Evolutionary conservation across 768 basidiomycete species (phyloP), one percentile per base, ranked within the genome.

Genomic region (Mycena pura): DNA sequence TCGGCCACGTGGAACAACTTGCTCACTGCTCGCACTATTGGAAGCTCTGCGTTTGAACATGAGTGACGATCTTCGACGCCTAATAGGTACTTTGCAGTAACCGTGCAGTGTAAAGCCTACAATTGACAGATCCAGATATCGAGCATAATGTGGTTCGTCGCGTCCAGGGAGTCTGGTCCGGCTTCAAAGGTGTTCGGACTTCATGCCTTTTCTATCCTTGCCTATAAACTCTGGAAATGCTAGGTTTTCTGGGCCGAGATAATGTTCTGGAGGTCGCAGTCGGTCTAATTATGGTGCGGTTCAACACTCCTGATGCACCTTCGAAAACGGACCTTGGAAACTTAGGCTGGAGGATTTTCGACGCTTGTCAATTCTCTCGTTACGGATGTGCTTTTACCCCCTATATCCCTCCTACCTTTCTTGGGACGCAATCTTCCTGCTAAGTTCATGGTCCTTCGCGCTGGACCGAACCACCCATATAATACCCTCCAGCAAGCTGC

Each of bases 231-330:
- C n/a, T n/a, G n/a, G n/a, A n/a, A n/a, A n/a, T n/a, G n/a, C n/a
- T n/a, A 60, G 61, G 55, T 6, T 77, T 78, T 46, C 72, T 74
- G 19, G 62, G 77, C 32, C 66, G 81, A 9, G 81, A 82, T 50
- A 81, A 78, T 65, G 80, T 82, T 10, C 71, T 82, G 3, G 80
- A 82, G 63, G 78, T 82, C 32, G 78, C 80, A 13, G 72, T 81
- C 41, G 80, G 80, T 74, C 66, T 82, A 8, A 79, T 81, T 10
- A 66, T 66, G 36, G 75, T 76, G 48, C 22, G 72, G 69, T 59
- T 39, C 7, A 36, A 36, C 17, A 38, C 17, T 43, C 34, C 13
- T n/a, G n/a, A n/a, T n/a, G n/a, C n/a, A n/a, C 24, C 22, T 22
- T 22, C 24, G 17, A 31, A 11, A 72, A 77, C 49, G 10, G 40